Evolutionary conservation across 1,284 basidiomycete species (phyloP), one percentile per base, ranked within the genome.

Genomic region (Cryptococcus deneoformans): DNA sequence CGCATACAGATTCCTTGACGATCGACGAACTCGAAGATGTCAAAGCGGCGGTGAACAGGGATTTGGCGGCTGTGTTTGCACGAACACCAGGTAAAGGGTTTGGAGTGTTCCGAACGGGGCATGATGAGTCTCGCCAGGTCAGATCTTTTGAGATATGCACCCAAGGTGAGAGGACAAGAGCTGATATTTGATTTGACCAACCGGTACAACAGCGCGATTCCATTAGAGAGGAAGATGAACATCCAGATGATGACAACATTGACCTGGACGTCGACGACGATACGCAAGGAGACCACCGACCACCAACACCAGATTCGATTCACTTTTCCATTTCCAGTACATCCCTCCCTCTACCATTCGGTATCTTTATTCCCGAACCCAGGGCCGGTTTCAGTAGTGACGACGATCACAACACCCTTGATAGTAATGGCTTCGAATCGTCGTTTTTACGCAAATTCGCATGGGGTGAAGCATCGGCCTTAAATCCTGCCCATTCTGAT

Each of bases 401-500:
- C 20, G 20, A 20, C 20, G 20, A 20, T 20, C 20, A 20, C 20
- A 20, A 20, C 20, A 20, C 20, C 29, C 20, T n/a, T 48, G 6
- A 12, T 6, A n/a, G 35, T 12, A 11, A 12, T 36, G 11, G 11
- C 29, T 3, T 43, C 35, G 52, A 57, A 24, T 50, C 52, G 20
- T 49, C 53, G 2, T 56, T 59, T 59, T 51, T 58, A 36, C 64
- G 72, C 36, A 16, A 54, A 44, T 77, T 66, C 52, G 54, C 65
- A 11, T 76, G 75, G 73, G 73, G 75, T 14, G 46, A 56, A 36
- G 73, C 72, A 3, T 58, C 66, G 24, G 68, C 71, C 3, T 53
- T 64, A 48, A 56, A 72, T 50, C 52, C 62, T 0, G 55, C 50
- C 8, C 70, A 75, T 38, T 61, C 55, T 37, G 72, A 77, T 56